These are phyloP conservation scores for Blastobotrys persicus DNA, from an alignment of 1,139 yeast genomes.

Conservation along the genomic window DNA sequence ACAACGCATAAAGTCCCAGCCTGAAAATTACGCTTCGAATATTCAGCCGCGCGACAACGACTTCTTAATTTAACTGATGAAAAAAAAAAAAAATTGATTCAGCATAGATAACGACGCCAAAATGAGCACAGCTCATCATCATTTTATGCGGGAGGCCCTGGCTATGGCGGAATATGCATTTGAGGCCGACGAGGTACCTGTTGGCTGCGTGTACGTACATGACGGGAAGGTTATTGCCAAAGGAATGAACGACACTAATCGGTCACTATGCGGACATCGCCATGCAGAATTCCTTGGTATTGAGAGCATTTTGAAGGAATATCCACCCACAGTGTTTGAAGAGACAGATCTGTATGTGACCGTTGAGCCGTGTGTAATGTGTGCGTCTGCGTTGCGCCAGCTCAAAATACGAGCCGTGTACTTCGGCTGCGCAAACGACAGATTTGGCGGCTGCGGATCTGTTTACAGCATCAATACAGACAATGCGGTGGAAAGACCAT, in stretches of 20 bases:
- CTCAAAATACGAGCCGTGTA: constrained; percentile 68
- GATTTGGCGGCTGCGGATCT: constrained; percentile 97
- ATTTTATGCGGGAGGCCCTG: constrained; percentile 51
- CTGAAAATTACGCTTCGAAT: neutral
- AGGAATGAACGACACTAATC: constrained; percentile 89
- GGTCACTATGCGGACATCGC: constrained; percentile 74
- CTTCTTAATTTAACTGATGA: neutral
- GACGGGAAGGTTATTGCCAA: constrained; percentile 57
- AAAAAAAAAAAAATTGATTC: constrained; percentile 5
- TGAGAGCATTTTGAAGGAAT: constrained; percentile 46
- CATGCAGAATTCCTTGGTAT: constrained; percentile 93
- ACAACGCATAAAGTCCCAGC: too few species aligned
- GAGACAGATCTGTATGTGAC: constrained; percentile 77
- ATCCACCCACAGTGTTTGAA: constrained; percentile 42
- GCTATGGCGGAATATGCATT: constrained; percentile 54
- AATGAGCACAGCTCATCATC: constrained; percentile 25
- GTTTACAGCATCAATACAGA: constrained; percentile 65
- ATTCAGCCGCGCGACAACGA: neutral
- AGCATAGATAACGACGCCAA: neutral
- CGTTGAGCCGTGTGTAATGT: constrained; percentile 98
- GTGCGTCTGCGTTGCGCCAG: constrained; percentile 89
- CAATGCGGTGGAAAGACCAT: constrained; percentile 42
- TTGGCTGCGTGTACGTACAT: constrained; percentile 65
- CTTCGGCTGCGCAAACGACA: constrained; percentile 90
- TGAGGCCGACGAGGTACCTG: constrained; percentile 62